These are phyloP conservation scores for Rhizopogon vinicolor DNA, from an alignment of 768 basidiomycete species.

Conservation along the genomic window DNA sequence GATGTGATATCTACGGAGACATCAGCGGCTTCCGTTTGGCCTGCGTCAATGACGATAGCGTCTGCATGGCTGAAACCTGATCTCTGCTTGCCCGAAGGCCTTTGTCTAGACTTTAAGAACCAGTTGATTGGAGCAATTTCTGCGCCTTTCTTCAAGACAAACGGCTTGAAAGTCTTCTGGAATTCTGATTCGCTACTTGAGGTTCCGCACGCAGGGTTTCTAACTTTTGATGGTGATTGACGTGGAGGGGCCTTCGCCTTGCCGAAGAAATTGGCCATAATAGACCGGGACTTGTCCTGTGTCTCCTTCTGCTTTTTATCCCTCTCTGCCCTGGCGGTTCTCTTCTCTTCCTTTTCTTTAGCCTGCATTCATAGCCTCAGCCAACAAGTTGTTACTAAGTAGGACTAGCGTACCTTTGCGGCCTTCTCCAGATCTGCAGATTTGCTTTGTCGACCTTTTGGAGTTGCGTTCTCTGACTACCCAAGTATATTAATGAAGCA, in stretches of 20 bases:
- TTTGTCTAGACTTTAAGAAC: slow-evolving; percentile 39
- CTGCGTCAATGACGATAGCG: slow-evolving; percentile 60
- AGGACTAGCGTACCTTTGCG: slow-evolving; percentile 18
- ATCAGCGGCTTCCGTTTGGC: slow-evolving; percentile 24
- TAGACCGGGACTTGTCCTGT: slow-evolving; percentile 65
- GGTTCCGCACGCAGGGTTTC: slow-evolving; percentile 24
- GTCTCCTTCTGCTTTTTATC: slow-evolving; percentile 71
- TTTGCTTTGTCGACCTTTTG: slow-evolving; percentile 45
- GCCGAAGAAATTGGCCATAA: slow-evolving; percentile 77
- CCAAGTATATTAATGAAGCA: slow-evolving; percentile 4
- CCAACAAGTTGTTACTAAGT: not conserved
- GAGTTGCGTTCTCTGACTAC: slow-evolving; percentile 19
- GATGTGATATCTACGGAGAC: slow-evolving; percentile 8
- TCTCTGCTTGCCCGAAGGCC: slow-evolving; percentile 16
- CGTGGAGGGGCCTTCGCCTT: slow-evolving; percentile 43
- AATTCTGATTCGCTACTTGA: slow-evolving; percentile 56
- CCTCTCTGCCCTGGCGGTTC: slow-evolving; percentile 61
- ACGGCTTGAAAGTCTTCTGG: slow-evolving; percentile 72
- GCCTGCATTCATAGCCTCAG: slow-evolving; percentile 38
- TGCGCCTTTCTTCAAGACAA: slow-evolving; percentile 71
- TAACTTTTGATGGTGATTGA: slow-evolving; percentile 19
- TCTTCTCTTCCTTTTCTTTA: slow-evolving; percentile 65
- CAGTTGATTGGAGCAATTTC: slow-evolving; percentile 70
- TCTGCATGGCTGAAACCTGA: slow-evolving; percentile 29
- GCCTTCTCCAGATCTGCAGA: slow-evolving; percentile 50